Percentiles rank a stretch among this genome's conserved stretches.
Evolutionary conservation across 1,284 basidiomycete genomes (phyloP).

Genomic region (Anthracocystis setariae): DNA sequence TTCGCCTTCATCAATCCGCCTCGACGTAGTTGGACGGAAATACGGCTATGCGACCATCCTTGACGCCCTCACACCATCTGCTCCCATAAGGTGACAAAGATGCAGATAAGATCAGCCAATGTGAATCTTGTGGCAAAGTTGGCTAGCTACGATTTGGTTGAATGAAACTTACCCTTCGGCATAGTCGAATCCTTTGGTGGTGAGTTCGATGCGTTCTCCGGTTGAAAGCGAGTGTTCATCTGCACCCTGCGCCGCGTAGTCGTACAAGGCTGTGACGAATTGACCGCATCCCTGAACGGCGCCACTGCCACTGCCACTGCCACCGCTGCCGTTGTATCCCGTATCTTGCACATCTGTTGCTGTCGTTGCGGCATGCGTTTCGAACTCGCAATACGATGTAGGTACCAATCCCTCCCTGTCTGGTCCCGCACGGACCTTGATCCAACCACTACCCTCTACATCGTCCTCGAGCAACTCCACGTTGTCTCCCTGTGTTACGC

Average conservation of each 20-base stretch:
- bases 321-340: background rate
- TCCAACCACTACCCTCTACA: conserved; percentile 49
- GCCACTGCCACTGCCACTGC: background rate
- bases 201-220: conserved; percentile 47
- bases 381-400: conserved; percentile 46
- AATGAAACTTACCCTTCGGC: conserved; percentile 48
- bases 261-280: conserved; percentile 50
- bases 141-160: too few relatives aligned
- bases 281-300: conserved; percentile 24
- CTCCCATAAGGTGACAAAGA: background rate
- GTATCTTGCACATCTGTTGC: conserved; percentile 3
- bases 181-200: conserved; percentile 34
- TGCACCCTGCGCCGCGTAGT: conserved; percentile 45
- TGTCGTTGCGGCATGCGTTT: background rate
- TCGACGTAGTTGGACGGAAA: conserved; percentile 53
- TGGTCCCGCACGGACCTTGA: conserved; percentile 34
- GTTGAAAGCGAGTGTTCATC: conserved; percentile 39
- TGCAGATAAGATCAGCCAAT: conserved; percentile 6
- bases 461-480: conserved; percentile 53
- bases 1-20: background rate
- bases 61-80: conserved; percentile 48
- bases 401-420: conserved; percentile 47
- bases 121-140: too few relatives aligned
- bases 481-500: conserved; percentile 43
- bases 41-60: conserved; percentile 37